Evolutionary conservation across 768 basidiomycete species (phyloP), one percentile per base, ranked within the genome.

Genomic region (Psilocybe cyanescens): DNA sequence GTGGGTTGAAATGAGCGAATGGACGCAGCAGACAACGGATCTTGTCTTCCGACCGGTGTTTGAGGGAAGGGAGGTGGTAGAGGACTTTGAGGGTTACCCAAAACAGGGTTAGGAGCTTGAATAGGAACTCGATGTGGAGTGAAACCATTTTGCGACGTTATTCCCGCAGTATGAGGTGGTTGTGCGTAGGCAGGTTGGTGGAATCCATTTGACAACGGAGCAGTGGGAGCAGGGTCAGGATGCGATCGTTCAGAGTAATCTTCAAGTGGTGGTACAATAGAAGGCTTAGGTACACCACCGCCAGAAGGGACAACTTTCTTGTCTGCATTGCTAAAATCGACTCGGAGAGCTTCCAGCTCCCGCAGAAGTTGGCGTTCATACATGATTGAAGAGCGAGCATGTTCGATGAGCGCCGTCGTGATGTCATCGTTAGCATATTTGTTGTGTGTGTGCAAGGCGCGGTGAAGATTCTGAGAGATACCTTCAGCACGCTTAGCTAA

Each of bases 391-490:
- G 95, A 91, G 24, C 96, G 89, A 16, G 93, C 93, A 74, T 99
- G 95, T 73, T 98, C 95, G 49, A 99, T 87, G 56, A 99, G 78
- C 0, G 95, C 92, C 19, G 91, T 83, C 16, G 92, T 92, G 56
- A 98, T 84, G 72, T 99, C 97, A 58, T 96, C 92, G 57, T 97
- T 92, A 30, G 95, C 92, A 64, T 91, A 85, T 51, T 86, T 85
- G 60, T 91, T 93, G 74, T 99, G 95, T 0, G 86, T 86, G 39
- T 89, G 85, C 30, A 99, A 83, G 2, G 96, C 90, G 52, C 85
- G 86, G 68, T 97, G 95, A 16, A 99, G 81, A 67, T 98, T 96
- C 67, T 93, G 88, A 1, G 97, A 98, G 58, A 99, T 98, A 48
- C 94, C 94, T 54, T 94, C 84, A 2, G 96, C 90, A n/a, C 94